Evolutionary conservation across 108 stramenopile species (phyloP), one percentile per base, ranked within the genome.

Genomic region (Stephanodiscus minutulus): DNA sequence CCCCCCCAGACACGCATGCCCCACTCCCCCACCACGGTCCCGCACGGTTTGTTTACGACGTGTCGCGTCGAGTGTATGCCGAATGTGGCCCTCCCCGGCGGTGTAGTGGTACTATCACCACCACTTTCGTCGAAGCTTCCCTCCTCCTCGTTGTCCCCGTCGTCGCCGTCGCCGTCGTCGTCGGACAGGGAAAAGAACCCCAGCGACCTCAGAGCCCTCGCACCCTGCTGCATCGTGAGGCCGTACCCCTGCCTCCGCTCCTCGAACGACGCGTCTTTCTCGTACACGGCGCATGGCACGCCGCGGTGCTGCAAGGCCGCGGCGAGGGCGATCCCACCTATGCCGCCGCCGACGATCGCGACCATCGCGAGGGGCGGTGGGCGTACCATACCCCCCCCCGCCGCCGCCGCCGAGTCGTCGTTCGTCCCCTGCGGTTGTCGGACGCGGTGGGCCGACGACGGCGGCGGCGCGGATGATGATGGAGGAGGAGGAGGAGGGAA

Each of bases 211-310:
- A 96, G 64, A 18, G 93, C 92, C 36, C 85, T 75, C 21, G 80
- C 72, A 21, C 90, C 96, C 74, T 96, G 96, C 70, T 97, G 96
- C 79, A 97, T 82, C 3, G 96, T 97, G 18, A 97, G 72, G 10
- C 93, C 96, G 65, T 97, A 97, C 21, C 91, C 92, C 68, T 93
- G 91, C 6, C 57, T 62, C 49, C 95, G 84, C 55, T 90, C 83
- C 39, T 68, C 70, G 58, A 90, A 92, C 25, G 80, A 72, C 25
- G 61, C 49, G 70, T 97, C 96, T n/a, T 86, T 78, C 67, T 97
- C 96, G 72, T 81, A 90, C 9, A 97, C 82, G 9, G 60, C 43
- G 66, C 74, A 90, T 1, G 85, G 77, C 50, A 97, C 88, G 28
- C 72, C 66, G 9, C 94, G 83, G 74, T 95, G 94, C 52, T 79